A percentile compares a stretch with the other conserved stretches of the same genome.
These are phyloP conservation scores for Candida tetrigidarum DNA, from an alignment of 1,139 yeast species.

Conservation along the genomic window DNA sequence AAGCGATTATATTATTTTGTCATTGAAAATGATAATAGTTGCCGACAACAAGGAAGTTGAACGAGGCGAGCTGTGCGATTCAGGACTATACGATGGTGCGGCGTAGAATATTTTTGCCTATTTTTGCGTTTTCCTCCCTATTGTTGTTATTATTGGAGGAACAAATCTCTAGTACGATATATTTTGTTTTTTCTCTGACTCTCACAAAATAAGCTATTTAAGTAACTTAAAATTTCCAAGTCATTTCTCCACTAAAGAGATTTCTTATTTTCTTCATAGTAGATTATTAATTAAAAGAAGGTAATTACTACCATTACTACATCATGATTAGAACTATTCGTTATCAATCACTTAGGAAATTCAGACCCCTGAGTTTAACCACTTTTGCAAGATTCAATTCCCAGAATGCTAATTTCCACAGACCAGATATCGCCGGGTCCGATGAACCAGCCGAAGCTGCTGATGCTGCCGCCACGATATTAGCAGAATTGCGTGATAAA, in stretches of 20 bases:
- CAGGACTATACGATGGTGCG: too few species aligned
- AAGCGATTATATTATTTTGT: too few species aligned
- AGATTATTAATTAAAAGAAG: neutral
- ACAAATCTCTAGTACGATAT: too few species aligned
- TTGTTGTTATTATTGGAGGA: too few species aligned
- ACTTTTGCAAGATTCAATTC: constrained; percentile 13
- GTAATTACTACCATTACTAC: neutral
- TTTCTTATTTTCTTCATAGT: neutral
- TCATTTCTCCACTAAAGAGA: neutral
- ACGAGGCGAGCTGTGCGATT: too few species aligned
- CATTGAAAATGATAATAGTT: too few species aligned
- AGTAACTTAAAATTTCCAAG: too few species aligned
- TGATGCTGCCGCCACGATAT: constrained; percentile 67
- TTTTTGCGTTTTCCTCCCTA: too few species aligned
- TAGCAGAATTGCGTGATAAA: constrained; percentile 52
- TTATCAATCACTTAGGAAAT: neutral
- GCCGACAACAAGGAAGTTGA: too few species aligned
- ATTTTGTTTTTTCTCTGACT: too few species aligned
- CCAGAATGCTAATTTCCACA: constrained; percentile 29
- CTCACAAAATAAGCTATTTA: too few species aligned
- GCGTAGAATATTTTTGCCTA: too few species aligned
- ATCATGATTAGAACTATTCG: constrained; percentile 4
- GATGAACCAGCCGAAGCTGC: constrained; percentile 60
- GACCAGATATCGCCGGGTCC: constrained; percentile 45
- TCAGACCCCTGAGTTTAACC: neutral